Evolutionary conservation across 345 rosid species (phyloP).

Genomic region (Carallia brachiata): DNA sequence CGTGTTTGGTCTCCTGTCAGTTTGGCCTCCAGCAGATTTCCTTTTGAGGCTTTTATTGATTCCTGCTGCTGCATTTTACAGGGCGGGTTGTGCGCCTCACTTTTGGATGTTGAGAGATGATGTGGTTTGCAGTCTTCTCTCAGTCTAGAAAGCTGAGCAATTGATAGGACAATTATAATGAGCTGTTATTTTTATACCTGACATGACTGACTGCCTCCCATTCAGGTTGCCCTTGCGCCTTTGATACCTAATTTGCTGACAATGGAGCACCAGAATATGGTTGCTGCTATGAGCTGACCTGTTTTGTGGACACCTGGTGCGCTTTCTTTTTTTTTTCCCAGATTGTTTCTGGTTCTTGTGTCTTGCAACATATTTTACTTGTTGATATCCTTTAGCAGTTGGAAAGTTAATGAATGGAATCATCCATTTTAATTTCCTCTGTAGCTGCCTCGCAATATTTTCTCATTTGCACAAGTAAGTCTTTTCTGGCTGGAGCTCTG

Average conservation of each 20-base stretch:
- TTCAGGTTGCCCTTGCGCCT: slow-evolving; percentile 18
- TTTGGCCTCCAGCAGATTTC: slow-evolving; percentile 14
- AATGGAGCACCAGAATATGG: slow-evolving; percentile 23
- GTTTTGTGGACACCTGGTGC: slow-evolving; percentile 21
- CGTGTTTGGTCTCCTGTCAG: slow-evolving; percentile 10
- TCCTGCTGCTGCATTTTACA: slow-evolving; percentile 42
- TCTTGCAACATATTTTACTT: too few relatives aligned
- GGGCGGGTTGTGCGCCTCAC: slow-evolving; percentile 34
- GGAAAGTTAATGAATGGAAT: too few relatives aligned
- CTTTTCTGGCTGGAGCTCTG: too few relatives aligned
- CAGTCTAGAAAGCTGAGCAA: slow-evolving; percentile 22
- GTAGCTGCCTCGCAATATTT: too few relatives aligned
- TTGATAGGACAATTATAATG: slow-evolving; percentile 11
- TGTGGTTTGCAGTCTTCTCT: slow-evolving; percentile 31
- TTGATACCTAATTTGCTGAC: slow-evolving; percentile 27
- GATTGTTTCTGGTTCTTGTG: not conserved
- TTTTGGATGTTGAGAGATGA: slow-evolving; percentile 31
- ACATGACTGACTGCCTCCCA: slow-evolving; percentile 18
- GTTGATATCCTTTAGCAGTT: too few relatives aligned
- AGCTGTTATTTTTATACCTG: slow-evolving; percentile 17
- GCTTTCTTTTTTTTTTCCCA: not conserved
- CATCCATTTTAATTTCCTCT: too few relatives aligned
- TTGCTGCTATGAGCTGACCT: slow-evolving; percentile 31
- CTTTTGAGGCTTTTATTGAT: slow-evolving; percentile 33
- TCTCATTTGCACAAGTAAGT: too few relatives aligned